These are phyloP conservation scores for Eimeria brunetti DNA, from an alignment of 169 alveolate genomes.

Conservation along the genomic window DNA sequence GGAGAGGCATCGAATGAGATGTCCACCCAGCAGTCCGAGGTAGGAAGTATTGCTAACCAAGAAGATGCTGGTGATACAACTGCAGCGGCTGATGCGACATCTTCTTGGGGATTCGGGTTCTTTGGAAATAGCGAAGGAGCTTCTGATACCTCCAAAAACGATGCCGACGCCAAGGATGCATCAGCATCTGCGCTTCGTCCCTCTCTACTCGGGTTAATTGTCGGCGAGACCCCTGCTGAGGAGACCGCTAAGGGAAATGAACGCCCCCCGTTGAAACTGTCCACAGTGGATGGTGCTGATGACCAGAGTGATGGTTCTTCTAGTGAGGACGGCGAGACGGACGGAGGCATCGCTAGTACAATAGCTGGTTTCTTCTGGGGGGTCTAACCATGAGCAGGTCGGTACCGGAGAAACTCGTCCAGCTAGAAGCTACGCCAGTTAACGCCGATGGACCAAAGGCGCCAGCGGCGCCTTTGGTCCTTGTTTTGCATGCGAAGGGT, in stretches of 20 bases:
- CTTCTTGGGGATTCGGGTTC: conserved; percentile 47
- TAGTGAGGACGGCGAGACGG: conserved; percentile 48
- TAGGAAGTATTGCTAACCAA: not conserved
- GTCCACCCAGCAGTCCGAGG: conserved; percentile 15
- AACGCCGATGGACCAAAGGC: not conserved
- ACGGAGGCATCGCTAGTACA: conserved; percentile 65
- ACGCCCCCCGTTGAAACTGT: conserved; percentile 43
- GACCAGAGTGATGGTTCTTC: conserved; percentile 58
- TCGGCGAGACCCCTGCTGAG: not conserved
- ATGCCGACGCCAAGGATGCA: not conserved
- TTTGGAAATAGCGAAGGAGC: conserved; percentile 31
- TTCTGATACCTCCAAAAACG: not conserved
- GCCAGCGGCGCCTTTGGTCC: not conserved
- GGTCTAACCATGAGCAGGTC: not conserved
- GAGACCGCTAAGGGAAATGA: conserved; percentile 36
- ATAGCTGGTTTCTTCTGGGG: conserved; percentile 68
- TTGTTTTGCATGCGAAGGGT: not conserved
- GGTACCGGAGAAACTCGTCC: not conserved
- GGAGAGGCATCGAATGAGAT: not conserved
- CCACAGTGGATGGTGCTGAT: conserved; percentile 53
- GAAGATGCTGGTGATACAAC: not conserved
- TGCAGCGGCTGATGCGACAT: not conserved
- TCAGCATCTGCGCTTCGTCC: conserved; percentile 31
- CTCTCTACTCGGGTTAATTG: conserved; percentile 51
- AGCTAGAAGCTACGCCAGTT: not conserved